Percentiles rank a stretch among this genome's conserved stretches.
Conservation (phyloP, 2,329 filamentous ascomycete genomes). For the Colletotrichum tofieldiae region DNA sequence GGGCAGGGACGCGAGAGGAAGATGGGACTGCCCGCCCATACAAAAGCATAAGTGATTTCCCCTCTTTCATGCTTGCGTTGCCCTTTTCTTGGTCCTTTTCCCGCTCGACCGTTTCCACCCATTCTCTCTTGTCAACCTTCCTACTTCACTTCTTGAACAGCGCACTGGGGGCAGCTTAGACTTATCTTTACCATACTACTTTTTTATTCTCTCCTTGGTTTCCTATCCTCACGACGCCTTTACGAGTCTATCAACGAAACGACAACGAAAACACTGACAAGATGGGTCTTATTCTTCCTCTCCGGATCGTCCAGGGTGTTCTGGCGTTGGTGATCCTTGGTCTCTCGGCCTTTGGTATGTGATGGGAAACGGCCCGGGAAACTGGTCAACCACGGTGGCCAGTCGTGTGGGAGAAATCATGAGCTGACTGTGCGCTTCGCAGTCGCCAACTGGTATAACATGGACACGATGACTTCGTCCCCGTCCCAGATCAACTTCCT, state of each 20-base stretch:
- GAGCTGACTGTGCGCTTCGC: slow-evolving; percentile 41
- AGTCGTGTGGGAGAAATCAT: neutral
- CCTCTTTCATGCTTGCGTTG: slow-evolving; percentile 40
- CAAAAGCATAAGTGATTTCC: slow-evolving; percentile 41
- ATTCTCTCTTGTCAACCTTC: slow-evolving; percentile 9
- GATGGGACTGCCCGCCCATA: slow-evolving; percentile 40
- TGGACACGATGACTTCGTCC: slow-evolving; percentile 67
- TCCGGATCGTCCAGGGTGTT: slow-evolving; percentile 63
- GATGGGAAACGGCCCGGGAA: neutral
- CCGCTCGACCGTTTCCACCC: slow-evolving; percentile 29
- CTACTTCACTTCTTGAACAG: slow-evolving; percentile 39
- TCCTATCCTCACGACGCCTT: slow-evolving; percentile 12
- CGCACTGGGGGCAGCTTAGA: slow-evolving; percentile 43
- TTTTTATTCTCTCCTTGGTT: slow-evolving; percentile 20
- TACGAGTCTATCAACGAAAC: slow-evolving; percentile 26
- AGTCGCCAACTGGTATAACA: slow-evolving; percentile 75
- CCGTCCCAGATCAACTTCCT: slow-evolving; percentile 73
- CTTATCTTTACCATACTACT: slow-evolving; percentile 29
- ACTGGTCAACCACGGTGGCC: neutral
- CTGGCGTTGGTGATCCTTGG: slow-evolving; percentile 63
- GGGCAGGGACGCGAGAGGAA: slow-evolving; percentile 14
- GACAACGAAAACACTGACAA: slow-evolving; percentile 46
- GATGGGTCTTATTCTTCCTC: slow-evolving; percentile 60
- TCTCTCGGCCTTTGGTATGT: slow-evolving; percentile 67
- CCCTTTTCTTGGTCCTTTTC: slow-evolving; percentile 38